A percentile compares a stretch with the other conserved stretches of the same genome.
Conservation (phyloP, 129 eudicot species). For the Saposhnikovia divaricata region DNA sequence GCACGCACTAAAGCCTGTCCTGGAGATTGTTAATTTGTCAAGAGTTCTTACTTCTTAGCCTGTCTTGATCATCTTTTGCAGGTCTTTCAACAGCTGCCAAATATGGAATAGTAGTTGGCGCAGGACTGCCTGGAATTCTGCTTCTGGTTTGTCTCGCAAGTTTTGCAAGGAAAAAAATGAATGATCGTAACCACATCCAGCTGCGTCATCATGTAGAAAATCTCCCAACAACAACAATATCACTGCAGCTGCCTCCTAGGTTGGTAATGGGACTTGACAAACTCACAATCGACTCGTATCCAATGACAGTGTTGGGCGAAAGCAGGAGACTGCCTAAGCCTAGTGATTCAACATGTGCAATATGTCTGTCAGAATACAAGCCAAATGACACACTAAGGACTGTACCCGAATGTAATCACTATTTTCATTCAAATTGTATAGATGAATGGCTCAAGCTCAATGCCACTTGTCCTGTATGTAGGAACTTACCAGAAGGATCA, state of each 20-base stretch:
- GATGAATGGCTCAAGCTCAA: slow-evolving; percentile 86
- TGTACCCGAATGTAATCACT: slow-evolving; percentile 77
- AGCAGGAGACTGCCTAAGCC: slow-evolving; percentile 55
- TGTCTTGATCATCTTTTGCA: background rate
- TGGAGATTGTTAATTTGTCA: background rate
- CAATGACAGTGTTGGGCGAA: slow-evolving; percentile 51
- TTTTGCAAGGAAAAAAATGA: slow-evolving; percentile 14
- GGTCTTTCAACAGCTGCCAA: slow-evolving; percentile 39
- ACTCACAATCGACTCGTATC: slow-evolving; percentile 58
- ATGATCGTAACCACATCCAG: background rate
- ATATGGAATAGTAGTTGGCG: slow-evolving; percentile 39
- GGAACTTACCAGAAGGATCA: slow-evolving; percentile 50
- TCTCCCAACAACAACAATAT: slow-evolving; percentile 15
- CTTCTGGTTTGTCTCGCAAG: slow-evolving; percentile 25
- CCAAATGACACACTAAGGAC: slow-evolving; percentile 62
- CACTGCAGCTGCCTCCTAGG: slow-evolving; percentile 14
- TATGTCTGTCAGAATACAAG: slow-evolving; percentile 68
- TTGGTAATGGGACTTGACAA: slow-evolving; percentile 40
- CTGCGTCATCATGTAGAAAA: background rate
- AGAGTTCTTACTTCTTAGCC: background rate
- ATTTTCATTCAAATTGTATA: slow-evolving; percentile 64
- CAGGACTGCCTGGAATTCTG: slow-evolving; percentile 33
- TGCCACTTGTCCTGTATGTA: slow-evolving; percentile 72
- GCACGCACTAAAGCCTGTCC: background rate
- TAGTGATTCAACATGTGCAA: slow-evolving; percentile 52